These are phyloP conservation scores for Penicillium arizonense DNA, from an alignment of 495 filamentous ascomycete species.

Conservation along the genomic window DNA sequence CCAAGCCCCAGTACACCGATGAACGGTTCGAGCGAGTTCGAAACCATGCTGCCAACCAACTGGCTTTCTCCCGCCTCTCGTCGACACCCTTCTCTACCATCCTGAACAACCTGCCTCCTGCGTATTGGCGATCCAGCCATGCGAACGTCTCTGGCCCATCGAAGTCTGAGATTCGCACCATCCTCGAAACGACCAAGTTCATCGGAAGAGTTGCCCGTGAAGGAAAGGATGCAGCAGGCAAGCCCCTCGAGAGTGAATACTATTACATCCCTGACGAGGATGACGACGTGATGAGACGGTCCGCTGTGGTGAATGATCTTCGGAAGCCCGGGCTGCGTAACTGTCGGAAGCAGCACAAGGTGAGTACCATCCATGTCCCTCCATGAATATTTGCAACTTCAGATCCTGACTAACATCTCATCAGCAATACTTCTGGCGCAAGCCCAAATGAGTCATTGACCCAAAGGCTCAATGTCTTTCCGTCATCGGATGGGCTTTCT, in stretches of 20 bases:
- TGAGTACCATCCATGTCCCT: slow-evolving; percentile 39
- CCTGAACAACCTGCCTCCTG: slow-evolving; percentile 75
- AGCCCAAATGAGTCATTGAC: slow-evolving; percentile 55
- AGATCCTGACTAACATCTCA: slow-evolving; percentile 16
- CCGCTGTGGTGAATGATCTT: slow-evolving; percentile 81
- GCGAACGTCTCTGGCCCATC: slow-evolving; percentile 46
- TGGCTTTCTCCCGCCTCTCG: slow-evolving; percentile 94
- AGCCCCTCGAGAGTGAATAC: slow-evolving; percentile 90
- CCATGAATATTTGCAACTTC: background rate
- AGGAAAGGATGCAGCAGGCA: slow-evolving; percentile 95
- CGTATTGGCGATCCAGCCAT: slow-evolving; percentile 49
- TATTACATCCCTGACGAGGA: slow-evolving; percentile 96
- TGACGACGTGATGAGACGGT: slow-evolving; percentile 69
- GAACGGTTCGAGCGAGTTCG: slow-evolving; percentile 39
- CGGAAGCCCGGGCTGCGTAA: slow-evolving; percentile 83
- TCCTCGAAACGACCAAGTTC: slow-evolving; percentile 71
- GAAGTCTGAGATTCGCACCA: slow-evolving; percentile 59
- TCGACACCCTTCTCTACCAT: slow-evolving; percentile 89
- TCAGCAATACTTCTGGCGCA: slow-evolving; percentile 94
- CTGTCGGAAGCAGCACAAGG: slow-evolving; percentile 96
- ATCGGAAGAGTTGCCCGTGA: slow-evolving; percentile 85
- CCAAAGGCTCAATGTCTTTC: slow-evolving; percentile 2
- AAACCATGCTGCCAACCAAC: slow-evolving; percentile 90
- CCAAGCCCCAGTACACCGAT: slow-evolving; percentile 34
- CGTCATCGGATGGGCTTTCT: slow-evolving; percentile 22